Evolutionary conservation across 371 early-diverging fungal species (phyloP), one percentile per base, ranked within the genome.

Genomic region (Umbelopsis sp.): DNA sequence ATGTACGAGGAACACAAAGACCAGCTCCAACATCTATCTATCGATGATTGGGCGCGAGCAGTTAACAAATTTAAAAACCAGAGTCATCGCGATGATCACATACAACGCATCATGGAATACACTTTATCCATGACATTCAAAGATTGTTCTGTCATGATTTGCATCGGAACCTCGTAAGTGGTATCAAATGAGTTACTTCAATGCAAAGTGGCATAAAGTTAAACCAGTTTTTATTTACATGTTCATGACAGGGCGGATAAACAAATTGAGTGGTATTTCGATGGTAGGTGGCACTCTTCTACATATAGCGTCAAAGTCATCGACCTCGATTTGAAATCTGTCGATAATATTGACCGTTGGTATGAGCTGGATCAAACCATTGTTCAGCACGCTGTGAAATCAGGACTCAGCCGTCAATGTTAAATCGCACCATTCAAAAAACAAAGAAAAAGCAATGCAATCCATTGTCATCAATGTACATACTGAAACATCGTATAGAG

Each of bases 41-140:
- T 79, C 29, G 73, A 70, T 14, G 44, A 62, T 4, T 78, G 79
- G 80, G 63, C 71, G 44, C 22, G 46, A 41, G 45, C 38, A 41
- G 35, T 48, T 50, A 11, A 44, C 32, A 20, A 52, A 37, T 63
- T 65, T 25, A n/a, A 20, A 14, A 51, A 41, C 72, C 16, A 11
- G 6, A 38, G 14, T 22, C 14, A 20, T 65, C 41, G 38, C 8
- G 64, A 51, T 20, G 71, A 64, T 20, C 52, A 63, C 11, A 53
- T 29, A 25, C 85, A 84, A 12, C 69, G 69, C 14, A 62, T 87
- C 0, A 75, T 70, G 50, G 84, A 86, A 65, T 86, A 79, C 67
- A 77, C 86, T 16, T 50, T 89, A 25, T 85, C 88, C 3, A 83
- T 83, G 76, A 85, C 86, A 18, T 80, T 89, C 24, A 89, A 89